Conservation (phyloP, 352 stramenopile genomes). For the Pythium myriotylum region DNA sequence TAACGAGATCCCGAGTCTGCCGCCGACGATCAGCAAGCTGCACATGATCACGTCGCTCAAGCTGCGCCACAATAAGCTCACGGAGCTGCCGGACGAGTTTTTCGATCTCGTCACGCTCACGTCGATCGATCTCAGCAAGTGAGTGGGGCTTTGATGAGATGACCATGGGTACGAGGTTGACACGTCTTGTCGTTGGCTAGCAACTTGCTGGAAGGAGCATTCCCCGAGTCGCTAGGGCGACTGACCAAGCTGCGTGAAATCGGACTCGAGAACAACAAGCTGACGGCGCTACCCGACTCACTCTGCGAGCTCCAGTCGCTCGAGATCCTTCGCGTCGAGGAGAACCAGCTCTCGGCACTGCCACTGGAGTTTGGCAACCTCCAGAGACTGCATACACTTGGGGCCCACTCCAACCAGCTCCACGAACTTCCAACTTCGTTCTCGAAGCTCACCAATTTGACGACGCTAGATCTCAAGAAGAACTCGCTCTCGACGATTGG, state of each 20-base stretch:
- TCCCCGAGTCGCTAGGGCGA: conserved; percentile 51
- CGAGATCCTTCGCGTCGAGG: conserved; percentile 66
- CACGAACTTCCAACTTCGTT: conserved; percentile 53
- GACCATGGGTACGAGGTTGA: background rate
- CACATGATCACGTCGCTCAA: conserved; percentile 63
- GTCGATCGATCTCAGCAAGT: conserved; percentile 83
- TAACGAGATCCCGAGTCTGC: conserved; percentile 71
- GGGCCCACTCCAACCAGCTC: conserved; percentile 67
- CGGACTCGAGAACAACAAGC: conserved; percentile 64
- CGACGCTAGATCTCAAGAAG: conserved; percentile 76
- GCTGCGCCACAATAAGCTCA: conserved; percentile 73
- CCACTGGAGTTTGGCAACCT: conserved; percentile 57
- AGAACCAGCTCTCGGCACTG: conserved; percentile 54
- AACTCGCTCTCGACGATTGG: conserved; percentile 51
- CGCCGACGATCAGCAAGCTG: conserved; percentile 48
- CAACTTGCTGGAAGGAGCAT: conserved; percentile 54
- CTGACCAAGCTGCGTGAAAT: conserved; percentile 67
- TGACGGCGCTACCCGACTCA: conserved; percentile 56
- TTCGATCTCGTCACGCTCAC: conserved; percentile 62
- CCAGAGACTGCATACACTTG: conserved; percentile 54
- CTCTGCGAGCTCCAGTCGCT: conserved; percentile 46
- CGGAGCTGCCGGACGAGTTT: conserved; percentile 47
- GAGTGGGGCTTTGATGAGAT: conserved; percentile 3
- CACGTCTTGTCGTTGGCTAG: conserved; percentile 25
- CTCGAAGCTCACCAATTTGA: conserved; percentile 39